Evolutionary conservation across 129 eudicot genomes (phyloP).

Genomic region (Smallanthus sonchifolius): DNA sequence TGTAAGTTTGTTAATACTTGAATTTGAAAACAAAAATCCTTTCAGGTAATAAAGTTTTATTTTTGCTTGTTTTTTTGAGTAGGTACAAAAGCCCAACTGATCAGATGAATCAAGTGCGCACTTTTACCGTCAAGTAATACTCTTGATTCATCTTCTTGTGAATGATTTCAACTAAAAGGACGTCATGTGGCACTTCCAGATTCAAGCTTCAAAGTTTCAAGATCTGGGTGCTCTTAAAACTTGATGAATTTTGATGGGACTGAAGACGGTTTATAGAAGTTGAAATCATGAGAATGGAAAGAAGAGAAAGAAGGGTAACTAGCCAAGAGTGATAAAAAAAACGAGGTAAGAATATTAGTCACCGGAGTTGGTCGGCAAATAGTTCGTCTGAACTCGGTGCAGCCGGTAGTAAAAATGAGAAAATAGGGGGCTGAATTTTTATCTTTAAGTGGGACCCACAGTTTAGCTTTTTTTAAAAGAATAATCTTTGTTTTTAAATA

Average conservation of each 20-base stretch:
- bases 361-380: too few species aligned
- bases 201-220: constrained; percentile 22
- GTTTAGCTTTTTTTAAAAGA: too few species aligned
- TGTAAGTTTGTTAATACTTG: constrained; percentile 32
- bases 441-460: too few species aligned
- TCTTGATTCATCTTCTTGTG: neutral
- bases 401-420: too few species aligned
- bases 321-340: too few species aligned
- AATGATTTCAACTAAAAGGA: neutral
- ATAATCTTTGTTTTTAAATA: too few species aligned
- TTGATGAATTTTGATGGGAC: constrained; percentile 20
- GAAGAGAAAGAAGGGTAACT: too few species aligned
- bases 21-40: neutral
- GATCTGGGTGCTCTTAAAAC: constrained; percentile 19
- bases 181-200: neutral
- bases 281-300: neutral
- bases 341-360: too few species aligned
- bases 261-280: neutral
- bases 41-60: neutral
- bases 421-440: too few species aligned
- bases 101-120: constrained; percentile 28
- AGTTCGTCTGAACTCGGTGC: too few species aligned
- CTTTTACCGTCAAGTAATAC: neutral
- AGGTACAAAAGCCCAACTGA: constrained; percentile 92
- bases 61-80: constrained; percentile 5